These are phyloP conservation scores for Xylaria grammica DNA, from an alignment of 495 filamentous ascomycete genomes.

Conservation along the genomic window DNA sequence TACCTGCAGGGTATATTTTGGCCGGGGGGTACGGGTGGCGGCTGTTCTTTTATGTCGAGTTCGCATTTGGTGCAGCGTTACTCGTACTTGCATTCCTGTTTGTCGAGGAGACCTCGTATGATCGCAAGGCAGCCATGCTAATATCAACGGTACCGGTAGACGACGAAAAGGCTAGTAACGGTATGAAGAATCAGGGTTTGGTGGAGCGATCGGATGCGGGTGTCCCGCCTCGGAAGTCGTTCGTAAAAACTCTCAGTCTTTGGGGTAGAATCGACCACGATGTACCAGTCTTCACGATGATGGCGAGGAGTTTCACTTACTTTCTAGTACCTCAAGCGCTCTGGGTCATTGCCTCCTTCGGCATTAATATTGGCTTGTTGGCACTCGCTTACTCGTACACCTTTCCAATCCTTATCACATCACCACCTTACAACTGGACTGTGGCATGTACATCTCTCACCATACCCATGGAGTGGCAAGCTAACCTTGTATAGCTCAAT, in stretches of 20 bases:
- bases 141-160: slow-evolving; percentile 28
- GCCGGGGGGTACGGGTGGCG: slow-evolving; percentile 66
- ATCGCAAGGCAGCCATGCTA: slow-evolving; percentile 40
- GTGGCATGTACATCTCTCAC: slow-evolving; percentile 25
- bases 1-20: slow-evolving; percentile 70
- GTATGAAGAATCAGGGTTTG: slow-evolving; percentile 26
- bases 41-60: slow-evolving; percentile 69
- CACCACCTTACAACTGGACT: slow-evolving; percentile 63
- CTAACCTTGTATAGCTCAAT: slow-evolving; percentile 43
- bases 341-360: slow-evolving; percentile 62
- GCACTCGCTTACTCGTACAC: slow-evolving; percentile 65
- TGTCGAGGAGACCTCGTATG: slow-evolving; percentile 66
- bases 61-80: slow-evolving; percentile 61
- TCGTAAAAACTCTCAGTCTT: slow-evolving; percentile 54
- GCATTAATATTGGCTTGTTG: slow-evolving; percentile 60
- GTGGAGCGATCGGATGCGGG: slow-evolving; percentile 7
- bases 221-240: slow-evolving; percentile 50
- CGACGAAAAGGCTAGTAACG: slow-evolving; percentile 29
- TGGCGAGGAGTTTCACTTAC: slow-evolving; percentile 60
- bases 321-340: slow-evolving; percentile 63
- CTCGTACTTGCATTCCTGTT: slow-evolving; percentile 65
- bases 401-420: slow-evolving; percentile 61
- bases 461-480: not conserved
- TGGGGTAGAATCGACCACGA: slow-evolving; percentile 57
- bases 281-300: slow-evolving; percentile 60